Evolutionary conservation across 805 yeast genomes (phyloP).

Genomic region (Lipomyces yamanashiensis): DNA sequence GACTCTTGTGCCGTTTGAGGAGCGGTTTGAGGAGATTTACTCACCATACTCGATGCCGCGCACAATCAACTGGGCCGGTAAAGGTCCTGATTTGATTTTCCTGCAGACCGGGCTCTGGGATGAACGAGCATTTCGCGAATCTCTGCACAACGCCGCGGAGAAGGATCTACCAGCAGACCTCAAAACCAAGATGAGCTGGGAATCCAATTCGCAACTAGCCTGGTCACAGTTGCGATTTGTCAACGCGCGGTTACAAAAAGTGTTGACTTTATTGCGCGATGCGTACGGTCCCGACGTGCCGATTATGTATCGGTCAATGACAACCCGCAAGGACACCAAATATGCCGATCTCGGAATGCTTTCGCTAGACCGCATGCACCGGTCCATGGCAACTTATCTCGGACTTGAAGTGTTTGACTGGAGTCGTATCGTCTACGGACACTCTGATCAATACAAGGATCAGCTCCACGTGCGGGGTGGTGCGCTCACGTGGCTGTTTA

Average conservation of each 20-base stretch:
- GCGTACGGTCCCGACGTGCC: constrained; percentile 26
- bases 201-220: constrained; percentile 15
- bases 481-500: constrained; percentile 20
- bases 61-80: constrained; percentile 6
- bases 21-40: constrained; percentile 24
- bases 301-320: constrained; percentile 29
- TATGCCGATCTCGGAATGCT: constrained; percentile 3
- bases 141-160: constrained; percentile 2
- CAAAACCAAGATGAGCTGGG: background rate
- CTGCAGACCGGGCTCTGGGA: constrained; percentile 35
- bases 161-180: background rate
- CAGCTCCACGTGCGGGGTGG: constrained; percentile 14
- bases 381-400: constrained; percentile 16
- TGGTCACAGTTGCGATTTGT: constrained; percentile 32
- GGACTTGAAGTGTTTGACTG: constrained; percentile 25
- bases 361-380: constrained; percentile 25
- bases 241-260: constrained; percentile 19
- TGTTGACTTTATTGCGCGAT: constrained; percentile 12
- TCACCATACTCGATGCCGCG: constrained; percentile 6
- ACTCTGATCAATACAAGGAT: constrained; percentile 8
- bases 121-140: constrained; percentile 24
- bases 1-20: constrained; percentile 30
- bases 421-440: constrained; percentile 18
- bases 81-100: constrained; percentile 28
- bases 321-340: constrained; percentile 15